These are phyloP conservation scores for Fomitopsis schrenkii DNA, from an alignment of 1,284 basidiomycete genomes.

Conservation along the genomic window DNA sequence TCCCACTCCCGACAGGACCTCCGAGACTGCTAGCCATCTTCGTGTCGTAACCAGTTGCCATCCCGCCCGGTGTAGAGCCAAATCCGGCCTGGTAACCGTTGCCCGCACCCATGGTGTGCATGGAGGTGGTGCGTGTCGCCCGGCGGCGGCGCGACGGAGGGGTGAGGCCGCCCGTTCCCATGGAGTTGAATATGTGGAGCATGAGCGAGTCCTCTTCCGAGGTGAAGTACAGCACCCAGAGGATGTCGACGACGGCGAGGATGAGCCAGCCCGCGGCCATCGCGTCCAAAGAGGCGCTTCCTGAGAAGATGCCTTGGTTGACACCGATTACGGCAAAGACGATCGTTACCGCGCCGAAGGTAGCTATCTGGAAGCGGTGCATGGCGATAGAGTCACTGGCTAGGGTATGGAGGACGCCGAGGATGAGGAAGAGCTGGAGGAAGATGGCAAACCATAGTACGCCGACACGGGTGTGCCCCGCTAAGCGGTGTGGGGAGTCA, in stretches of 20 bases:
- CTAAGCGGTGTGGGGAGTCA: conserved; percentile 22
- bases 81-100: conserved; percentile 64
- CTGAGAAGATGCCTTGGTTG: conserved; percentile 59
- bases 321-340: conserved; percentile 85
- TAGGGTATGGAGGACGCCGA: conserved; percentile 79
- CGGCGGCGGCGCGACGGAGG: conserved; percentile 71
- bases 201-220: conserved; percentile 90
- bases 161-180: conserved; percentile 84
- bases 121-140: conserved; percentile 46
- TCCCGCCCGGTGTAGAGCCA: conserved; percentile 28
- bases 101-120: conserved; percentile 55
- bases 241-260: conserved; percentile 83
- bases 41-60: conserved; percentile 56
- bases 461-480: conserved; percentile 50
- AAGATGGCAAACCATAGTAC: conserved; percentile 92
- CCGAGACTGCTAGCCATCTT: conserved; percentile 49
- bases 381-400: conserved; percentile 81
- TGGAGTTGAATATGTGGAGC: conserved; percentile 79
- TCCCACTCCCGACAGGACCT: conserved; percentile 52
- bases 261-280: conserved; percentile 94
- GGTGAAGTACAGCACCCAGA: conserved; percentile 96
- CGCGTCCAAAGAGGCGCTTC: conserved; percentile 59
- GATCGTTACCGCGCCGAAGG: conserved; percentile 83
- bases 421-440: conserved; percentile 78
- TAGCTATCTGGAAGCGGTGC: conserved; percentile 85